Conservation (phyloP, 2,329 filamentous ascomycete species). For the Blumeria hordei region DNA sequence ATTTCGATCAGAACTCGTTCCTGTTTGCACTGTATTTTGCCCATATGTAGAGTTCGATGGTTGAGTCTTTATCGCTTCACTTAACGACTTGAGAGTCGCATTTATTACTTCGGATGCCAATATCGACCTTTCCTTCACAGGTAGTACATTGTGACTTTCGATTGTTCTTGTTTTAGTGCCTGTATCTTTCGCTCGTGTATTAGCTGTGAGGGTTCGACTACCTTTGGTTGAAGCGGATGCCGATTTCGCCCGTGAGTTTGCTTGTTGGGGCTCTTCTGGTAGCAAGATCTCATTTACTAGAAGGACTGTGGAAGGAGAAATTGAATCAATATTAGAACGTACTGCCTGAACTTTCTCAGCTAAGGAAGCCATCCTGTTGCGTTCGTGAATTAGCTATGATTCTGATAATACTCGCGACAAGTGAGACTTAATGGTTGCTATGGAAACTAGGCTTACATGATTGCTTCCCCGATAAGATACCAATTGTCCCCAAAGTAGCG, state of each 20-base stretch:
- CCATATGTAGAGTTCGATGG: not conserved
- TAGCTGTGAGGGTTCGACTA: constrained; percentile 2
- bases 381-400: too few species aligned
- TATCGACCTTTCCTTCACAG: constrained; percentile 34
- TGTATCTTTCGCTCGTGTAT: constrained; percentile 7
- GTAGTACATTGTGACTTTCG: constrained; percentile 16
- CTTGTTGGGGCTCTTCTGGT: constrained; percentile 12
- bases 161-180: constrained; percentile 4
- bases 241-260: not conserved
- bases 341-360: constrained; percentile 21
- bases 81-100: constrained; percentile 39
- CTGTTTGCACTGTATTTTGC: not conserved
- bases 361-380: constrained; percentile 17
- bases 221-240: constrained; percentile 2
- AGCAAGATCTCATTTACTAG: constrained; percentile 23
- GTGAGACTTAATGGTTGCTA: too few species aligned
- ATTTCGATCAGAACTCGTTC: constrained; percentile 22
- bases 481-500: too few species aligned
- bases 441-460: too few species aligned
- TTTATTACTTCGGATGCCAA: constrained; percentile 56
- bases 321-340: constrained; percentile 22
- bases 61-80: constrained; percentile 34
- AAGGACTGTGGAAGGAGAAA: constrained; percentile 22
- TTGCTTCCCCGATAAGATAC: too few species aligned
- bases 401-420: too few species aligned